Base-by-base conservation (phyloP, 2,329 filamentous ascomycete genomes). In the Fusarium sp. region DNA sequence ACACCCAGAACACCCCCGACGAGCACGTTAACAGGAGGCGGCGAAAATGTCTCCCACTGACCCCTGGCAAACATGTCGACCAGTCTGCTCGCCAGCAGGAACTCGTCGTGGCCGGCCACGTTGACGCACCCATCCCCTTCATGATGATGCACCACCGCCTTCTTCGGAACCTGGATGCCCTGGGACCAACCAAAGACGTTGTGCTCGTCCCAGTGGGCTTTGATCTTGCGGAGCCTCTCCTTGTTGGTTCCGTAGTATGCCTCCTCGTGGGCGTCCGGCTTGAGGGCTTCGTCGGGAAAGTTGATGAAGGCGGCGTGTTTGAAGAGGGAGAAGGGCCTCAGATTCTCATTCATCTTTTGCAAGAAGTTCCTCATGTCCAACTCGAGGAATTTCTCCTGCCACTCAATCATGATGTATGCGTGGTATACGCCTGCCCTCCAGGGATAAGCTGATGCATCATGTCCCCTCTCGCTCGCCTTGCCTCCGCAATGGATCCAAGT, bases 311-410 rank as follows among this genome's bases (percentile, higher is more conserved):
- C 64, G 0, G 79, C 81, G 7, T 67, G 56, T 4, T 62, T 46
- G 0, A 57, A 64, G 10, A 80, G 49, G 1, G 81, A 78, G 22
- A 70, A 68, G 1, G 63, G 55, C 11, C 64, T 65, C 17, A 82
- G 16, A 2, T 49, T 65, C 11, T 69, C 12, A 53, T 79, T 80
- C 44, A 81, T 71, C 17, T 46, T 65, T 5, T 11, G 10, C 33
- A 80, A 31, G 33, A 77, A 75, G 0, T 40, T 24, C 11, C 75
- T 67, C 78, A 82, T 80, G 35, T 80, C 73, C 12, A 40, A 49
- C 65, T 81, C 80, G 9, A 83, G 10, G 67, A 71, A 81, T 58
- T 82, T 81, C 1, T 81, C 80, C 17, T 69, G 64, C 75, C 79
- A 83, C 27, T 75, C 59, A 4, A 82, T 51, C 72, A 71, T 77